A percentile compares a stretch with the other conserved stretches of the same genome.
These are phyloP conservation scores for Hyphopichia burtonii DNA, from an alignment of 1,139 yeast species.

Conservation along the genomic window DNA sequence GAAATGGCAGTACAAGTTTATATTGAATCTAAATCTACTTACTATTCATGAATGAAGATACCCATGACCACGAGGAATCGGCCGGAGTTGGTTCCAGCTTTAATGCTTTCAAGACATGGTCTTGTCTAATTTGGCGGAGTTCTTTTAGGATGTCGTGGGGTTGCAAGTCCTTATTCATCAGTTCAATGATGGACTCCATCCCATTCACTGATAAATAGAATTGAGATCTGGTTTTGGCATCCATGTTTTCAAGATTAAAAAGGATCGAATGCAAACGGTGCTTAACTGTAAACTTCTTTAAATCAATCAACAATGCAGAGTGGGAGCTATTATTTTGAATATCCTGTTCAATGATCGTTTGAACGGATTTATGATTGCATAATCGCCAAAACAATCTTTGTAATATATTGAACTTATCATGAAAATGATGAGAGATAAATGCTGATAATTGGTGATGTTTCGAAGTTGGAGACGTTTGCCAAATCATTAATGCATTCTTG, in stretches of 20 bases:
- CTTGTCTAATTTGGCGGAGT: constrained; percentile 10
- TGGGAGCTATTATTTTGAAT: constrained; percentile 6
- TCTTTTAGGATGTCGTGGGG: constrained; percentile 8
- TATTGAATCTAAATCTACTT: too few relatives aligned
- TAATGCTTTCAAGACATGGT: neutral
- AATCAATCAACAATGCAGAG: constrained; percentile 20
- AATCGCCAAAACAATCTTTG: constrained; percentile 26
- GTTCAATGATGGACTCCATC: constrained; percentile 11
- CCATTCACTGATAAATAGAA: constrained; percentile 19
- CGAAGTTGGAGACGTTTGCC: constrained; percentile 32
- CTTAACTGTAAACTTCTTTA: constrained; percentile 32
- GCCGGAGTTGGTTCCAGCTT: neutral
- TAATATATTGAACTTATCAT: constrained; percentile 17
- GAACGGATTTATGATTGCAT: constrained; percentile 16
- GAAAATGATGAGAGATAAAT: constrained; percentile 14
- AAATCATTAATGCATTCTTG: constrained; percentile 35
- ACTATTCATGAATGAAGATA: neutral
- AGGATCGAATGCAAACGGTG: constrained; percentile 23
- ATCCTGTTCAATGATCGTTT: constrained; percentile 12
- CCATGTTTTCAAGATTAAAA: constrained; percentile 9
- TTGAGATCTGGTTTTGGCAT: constrained; percentile 6
- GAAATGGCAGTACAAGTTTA: too few relatives aligned
- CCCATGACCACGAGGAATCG: neutral
- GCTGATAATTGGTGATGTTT: constrained; percentile 14
- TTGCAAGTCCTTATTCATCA: neutral